Base-by-base conservation (phyloP, 1,139 yeast species). In the Pichia sp. region DNA sequence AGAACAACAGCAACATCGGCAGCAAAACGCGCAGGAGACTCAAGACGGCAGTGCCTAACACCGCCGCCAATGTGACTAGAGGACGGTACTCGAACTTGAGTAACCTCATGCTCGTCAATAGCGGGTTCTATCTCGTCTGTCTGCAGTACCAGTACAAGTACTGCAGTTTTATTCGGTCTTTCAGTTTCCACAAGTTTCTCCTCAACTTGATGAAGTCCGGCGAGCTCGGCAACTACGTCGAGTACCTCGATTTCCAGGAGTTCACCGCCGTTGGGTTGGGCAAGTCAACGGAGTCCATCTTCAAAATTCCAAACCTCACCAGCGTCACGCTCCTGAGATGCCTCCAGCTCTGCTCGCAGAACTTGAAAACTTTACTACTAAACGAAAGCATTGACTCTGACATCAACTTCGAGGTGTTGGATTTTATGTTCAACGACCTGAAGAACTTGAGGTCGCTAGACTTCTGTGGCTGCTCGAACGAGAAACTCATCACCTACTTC, bases 241-340 rank as follows among this genome's bases (percentile, higher is more conserved):
- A 84, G 61, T 83, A 85, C 54, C 77, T 90, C 62, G 97, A 90
- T 70, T 90, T 90, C 64, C 87, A 87, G 63, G 93, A 88, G 57
- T 86, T 90, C 66, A 89, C 97, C 0, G 85, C 95, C 1, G 85
- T 91, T 49, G 97, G 97, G 0, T 74, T 90, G 49, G 97, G 97
- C 3, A 74, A 96, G 57, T 87, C 96, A 0, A 88, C 88, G 8
- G 79, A 86, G 60, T 89, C 89, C 96, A 90, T 87, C 69, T 84
- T 82, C 67, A 95, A 87, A 68, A 90, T 90, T 60, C 95, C 89
- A 68, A 87, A 89, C 87, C 89, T 90, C 43, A 90, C 96, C 0
- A 75, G 85, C 45, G 70, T 74, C 28, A 90, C 96, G 2, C 82
- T 90, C 34, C 66, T 79, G 48, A 72, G 76, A 37, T 87, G 89